Conservation (phyloP, 1,139 yeast species). For the Suhomyces maxii region DNA sequence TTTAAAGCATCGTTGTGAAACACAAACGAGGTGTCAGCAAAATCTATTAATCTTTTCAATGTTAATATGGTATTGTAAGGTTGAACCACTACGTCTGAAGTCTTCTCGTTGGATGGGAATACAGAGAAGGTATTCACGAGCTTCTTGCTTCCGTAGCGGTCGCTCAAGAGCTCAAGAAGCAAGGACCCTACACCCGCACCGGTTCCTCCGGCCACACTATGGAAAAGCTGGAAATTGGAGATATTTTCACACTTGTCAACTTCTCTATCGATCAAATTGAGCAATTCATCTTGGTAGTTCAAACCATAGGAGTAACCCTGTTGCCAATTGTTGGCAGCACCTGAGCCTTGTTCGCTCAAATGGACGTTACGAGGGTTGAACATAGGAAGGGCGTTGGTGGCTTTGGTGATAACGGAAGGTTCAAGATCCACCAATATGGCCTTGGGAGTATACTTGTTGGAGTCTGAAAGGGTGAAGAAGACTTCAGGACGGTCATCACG, state of each 20-base stretch:
- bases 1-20: slow-evolving; percentile 87
- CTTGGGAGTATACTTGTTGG: slow-evolving; percentile 80
- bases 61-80: slow-evolving; percentile 91
- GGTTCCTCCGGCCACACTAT: slow-evolving; percentile 98
- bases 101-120: slow-evolving; percentile 73
- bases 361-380: slow-evolving; percentile 85
- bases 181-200: slow-evolving; percentile 94
- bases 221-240: slow-evolving; percentile 87
- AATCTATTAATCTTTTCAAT: slow-evolving; percentile 74
- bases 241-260: slow-evolving; percentile 88
- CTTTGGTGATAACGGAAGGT: slow-evolving; percentile 81
- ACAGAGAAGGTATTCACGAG: slow-evolving; percentile 82
- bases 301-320: slow-evolving; percentile 82
- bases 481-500: slow-evolving; percentile 78
- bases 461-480: slow-evolving; percentile 76
- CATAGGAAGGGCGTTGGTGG: slow-evolving; percentile 59
- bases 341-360: slow-evolving; percentile 75
- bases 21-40: slow-evolving; percentile 82
- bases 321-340: slow-evolving; percentile 97
- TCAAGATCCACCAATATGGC: slow-evolving; percentile 84
- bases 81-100: slow-evolving; percentile 94
- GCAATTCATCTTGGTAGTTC: slow-evolving; percentile 63
- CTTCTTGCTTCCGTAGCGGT: slow-evolving; percentile 77
- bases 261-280: slow-evolving; percentile 86
- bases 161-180: slow-evolving; percentile 73